A percentile compares a stretch with the other conserved stretches of the same genome.
These are phyloP conservation scores for Telfairia occidentalis DNA, from an alignment of 331 rosid species.

Conservation along the genomic window DNA sequence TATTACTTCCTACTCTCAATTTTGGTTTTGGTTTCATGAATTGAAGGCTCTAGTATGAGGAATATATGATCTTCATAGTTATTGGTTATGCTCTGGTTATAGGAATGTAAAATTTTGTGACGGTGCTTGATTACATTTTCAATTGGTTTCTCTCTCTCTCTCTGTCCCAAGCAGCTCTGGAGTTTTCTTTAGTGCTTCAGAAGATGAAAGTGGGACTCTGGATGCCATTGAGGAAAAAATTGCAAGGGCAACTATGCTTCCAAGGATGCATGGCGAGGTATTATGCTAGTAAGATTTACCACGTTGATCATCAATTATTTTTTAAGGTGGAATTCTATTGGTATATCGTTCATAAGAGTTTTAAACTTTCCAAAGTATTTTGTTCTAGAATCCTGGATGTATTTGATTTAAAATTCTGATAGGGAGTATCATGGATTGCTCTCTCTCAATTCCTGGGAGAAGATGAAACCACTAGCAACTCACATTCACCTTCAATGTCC, in stretches of 20 bases:
- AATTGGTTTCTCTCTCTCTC: background rate
- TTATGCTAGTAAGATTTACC: slow-evolving; percentile 1
- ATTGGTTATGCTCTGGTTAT: background rate
- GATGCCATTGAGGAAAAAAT: slow-evolving; percentile 72
- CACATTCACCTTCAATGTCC: background rate
- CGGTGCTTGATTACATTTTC: background rate
- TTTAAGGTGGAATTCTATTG: background rate
- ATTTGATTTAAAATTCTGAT: background rate
- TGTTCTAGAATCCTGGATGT: background rate
- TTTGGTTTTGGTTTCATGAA: background rate
- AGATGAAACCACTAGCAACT: background rate
- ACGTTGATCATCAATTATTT: background rate
- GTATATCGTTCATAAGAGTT: background rate
- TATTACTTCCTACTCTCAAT: background rate
- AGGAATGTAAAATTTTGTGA: background rate
- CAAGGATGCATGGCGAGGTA: slow-evolving; percentile 83
- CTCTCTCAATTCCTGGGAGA: background rate
- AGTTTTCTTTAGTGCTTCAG: slow-evolving; percentile 51
- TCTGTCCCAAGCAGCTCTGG: slow-evolving; percentile 56
- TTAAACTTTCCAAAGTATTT: background rate
- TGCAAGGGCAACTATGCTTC: slow-evolving; percentile 72
- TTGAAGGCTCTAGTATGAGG: background rate
- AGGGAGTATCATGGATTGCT: background rate
- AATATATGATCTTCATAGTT: background rate
- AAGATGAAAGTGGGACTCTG: slow-evolving; percentile 59